These are phyloP conservation scores for Dioscorea zingiberensis DNA, from an alignment of 106 monocot species.

Conservation along the genomic window DNA sequence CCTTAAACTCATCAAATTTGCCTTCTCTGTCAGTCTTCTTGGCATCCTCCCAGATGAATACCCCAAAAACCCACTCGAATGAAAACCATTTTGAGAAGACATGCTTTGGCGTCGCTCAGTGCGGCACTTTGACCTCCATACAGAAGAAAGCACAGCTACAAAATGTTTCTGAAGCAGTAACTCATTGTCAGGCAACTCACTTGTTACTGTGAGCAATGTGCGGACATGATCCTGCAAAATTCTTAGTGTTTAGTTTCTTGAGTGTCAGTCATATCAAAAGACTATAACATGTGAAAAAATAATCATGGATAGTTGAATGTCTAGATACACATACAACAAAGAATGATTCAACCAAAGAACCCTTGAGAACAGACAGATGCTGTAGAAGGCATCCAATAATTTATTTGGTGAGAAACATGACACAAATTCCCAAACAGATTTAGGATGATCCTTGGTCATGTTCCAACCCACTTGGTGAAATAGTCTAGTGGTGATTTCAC, in stretches of 20 bases:
- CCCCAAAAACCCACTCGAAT: slow-evolving; percentile 13
- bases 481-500: too few species aligned
- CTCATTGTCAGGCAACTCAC: slow-evolving; percentile 67
- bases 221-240: slow-evolving; percentile 76
- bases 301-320: too few species aligned
- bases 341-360: too few species aligned
- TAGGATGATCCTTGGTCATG: too few species aligned
- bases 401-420: too few species aligned
- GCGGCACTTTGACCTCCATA: slow-evolving; percentile 60
- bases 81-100: slow-evolving; percentile 22
- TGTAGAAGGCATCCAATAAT: too few species aligned
- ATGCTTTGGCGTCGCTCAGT: slow-evolving; percentile 11
- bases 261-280: too few species aligned
- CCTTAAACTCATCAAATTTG: slow-evolving; percentile 19
- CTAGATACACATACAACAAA: too few species aligned
- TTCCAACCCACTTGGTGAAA: too few species aligned
- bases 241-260: background rate
- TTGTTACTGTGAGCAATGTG: slow-evolving; percentile 56
- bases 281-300: too few species aligned
- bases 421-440: too few species aligned
- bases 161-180: slow-evolving; percentile 96
- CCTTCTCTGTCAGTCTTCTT: slow-evolving; percentile 19
- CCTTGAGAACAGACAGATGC: too few species aligned
- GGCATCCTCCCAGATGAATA: slow-evolving; percentile 12
- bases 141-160: slow-evolving; percentile 70